These are phyloP conservation scores for Bipolaris gigantea DNA, from an alignment of 2,329 filamentous ascomycete genomes.

Conservation along the genomic window DNA sequence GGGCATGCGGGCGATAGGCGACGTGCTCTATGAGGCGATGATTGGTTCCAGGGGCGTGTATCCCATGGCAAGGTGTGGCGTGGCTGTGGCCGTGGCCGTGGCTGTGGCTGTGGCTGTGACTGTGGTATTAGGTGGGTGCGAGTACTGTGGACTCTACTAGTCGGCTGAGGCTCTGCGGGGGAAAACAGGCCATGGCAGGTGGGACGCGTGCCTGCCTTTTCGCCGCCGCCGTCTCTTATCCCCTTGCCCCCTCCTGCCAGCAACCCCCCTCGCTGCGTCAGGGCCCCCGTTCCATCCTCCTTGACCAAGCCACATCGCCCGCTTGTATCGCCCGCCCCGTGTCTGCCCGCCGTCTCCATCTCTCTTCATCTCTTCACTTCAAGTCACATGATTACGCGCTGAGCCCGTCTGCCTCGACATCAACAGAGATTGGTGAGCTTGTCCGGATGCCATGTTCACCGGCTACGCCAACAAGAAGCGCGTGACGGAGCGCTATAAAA, in stretches of 20 bases:
- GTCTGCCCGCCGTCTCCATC: conserved; percentile 9
- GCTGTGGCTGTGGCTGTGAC: neutral
- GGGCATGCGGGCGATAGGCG: neutral
- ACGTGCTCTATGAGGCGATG: neutral
- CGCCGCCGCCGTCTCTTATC: neutral
- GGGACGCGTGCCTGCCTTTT: conserved; percentile 30
- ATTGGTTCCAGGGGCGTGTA: neutral
- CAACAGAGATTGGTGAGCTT: conserved; percentile 30
- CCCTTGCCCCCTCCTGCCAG: neutral
- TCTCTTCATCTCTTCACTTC: neutral
- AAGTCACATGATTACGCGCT: conserved; percentile 2
- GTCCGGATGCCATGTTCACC: conserved; percentile 46
- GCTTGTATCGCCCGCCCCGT: conserved; percentile 21
- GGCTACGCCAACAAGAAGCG: conserved; percentile 73
- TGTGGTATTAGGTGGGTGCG: neutral
- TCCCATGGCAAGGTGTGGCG: neutral
- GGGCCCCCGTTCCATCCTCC: conserved; percentile 2
- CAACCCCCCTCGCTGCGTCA: neutral
- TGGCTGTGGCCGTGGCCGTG: neutral
- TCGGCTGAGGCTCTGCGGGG: conserved; percentile 11
- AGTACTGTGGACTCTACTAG: too few species aligned
- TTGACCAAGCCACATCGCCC: conserved; percentile 11
- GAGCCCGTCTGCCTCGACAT: neutral
- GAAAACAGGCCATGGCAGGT: conserved; percentile 18
- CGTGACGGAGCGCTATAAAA: conserved; percentile 90